Base-by-base conservation (phyloP, 345 rosid species). In the Salix koriyanagi region DNA sequence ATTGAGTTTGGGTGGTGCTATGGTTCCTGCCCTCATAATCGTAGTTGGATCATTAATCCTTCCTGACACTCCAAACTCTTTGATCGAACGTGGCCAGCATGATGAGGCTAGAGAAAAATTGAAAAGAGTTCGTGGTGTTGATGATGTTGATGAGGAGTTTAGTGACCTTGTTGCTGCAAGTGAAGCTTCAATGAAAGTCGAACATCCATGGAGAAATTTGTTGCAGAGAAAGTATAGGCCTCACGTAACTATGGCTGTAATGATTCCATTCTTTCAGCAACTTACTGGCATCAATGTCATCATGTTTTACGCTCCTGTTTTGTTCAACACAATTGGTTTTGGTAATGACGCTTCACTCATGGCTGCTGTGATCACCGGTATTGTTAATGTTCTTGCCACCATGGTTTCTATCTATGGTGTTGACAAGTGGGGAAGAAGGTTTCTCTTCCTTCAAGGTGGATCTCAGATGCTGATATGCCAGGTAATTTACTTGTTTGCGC, bases 21-120 rank as follows among this genome's bases (percentile, higher is more conserved):
- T 96, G 87, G 99, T 96, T 19, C 99, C 99, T 0, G 98, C 98
- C n/a, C 81, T 94, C 2, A 94, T 96, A 77, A 92, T 96, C 79
- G 85, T 92, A 10, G 2, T 89, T 15, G 99, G 99, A 44, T 87
- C 99, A 2, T 60, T 94, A 3, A 69, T 91, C 82, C 97, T 96
- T 61, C 97, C 99, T 0, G 97, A 96, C 77, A 96, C 98, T 30
- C 97, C 99, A 0, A 96, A 94, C 82, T 96, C 98, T 0, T 85
- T 96, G 97, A 96, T 96, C 66, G 98, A 96, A 76, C 93, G 98
- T 0, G 98, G 97, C 26, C 65, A 84, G 72, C 85, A 71, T 37
- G 89, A 90, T 0, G 83, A 90, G 83, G 99, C 99, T 41, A 88
- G 65, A 28, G 73, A 39, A 46, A 83, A 94, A 37, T 85, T 96